Base-by-base conservation (phyloP, 495 filamentous ascomycete genomes). In the Neurospora sp. region DNA sequence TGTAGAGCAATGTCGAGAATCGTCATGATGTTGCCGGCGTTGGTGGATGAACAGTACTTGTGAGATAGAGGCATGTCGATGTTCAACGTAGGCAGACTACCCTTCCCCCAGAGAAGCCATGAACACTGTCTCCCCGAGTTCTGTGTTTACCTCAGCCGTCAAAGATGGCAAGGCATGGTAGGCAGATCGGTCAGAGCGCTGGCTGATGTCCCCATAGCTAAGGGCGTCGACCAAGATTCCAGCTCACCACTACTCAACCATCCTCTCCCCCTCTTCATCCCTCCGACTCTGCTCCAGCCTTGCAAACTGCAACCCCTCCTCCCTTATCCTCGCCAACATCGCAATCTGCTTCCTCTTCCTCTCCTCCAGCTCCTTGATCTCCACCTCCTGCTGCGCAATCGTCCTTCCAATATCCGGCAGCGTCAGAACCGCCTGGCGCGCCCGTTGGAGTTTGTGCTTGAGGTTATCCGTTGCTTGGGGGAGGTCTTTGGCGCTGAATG, bases 391-490 rank as follows among this genome's bases (percentile, higher is more conserved):
- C 78, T 97, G 93, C 68, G 87, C 83, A 2, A 93, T 82, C n/a
- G 84, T 87, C 70, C 93, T 86, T 14, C 89, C 83, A 68, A 96
- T 85, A 82, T 96, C 94, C 14, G 92, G 92, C 74, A 98, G 83
- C 70, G 82, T 82, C 72, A 88, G 85, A 14, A 97, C 85, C 45
- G 91, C 89, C 9, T 75, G 83, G 20, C 91, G 86, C 69, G 94
- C 95, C 75, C 89, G 91, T 78, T 93, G 90, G 70, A 98, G 87
- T 79, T 92, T 91, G 81, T 93, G 89, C 77, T 90, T 92, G 74
- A 99, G 83, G 18, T 87, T 86, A 73, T 91, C 91, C 4, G 91
- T 90, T 48, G 90, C 92, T 1, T 89, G 87, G 10, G 90, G 87
- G 31, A 98, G 88, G 74, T 94, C 90, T 81, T 97, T 96, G 48